These are phyloP conservation scores for Acorus calamus DNA, from an alignment of 106 monocot genomes.

Conservation along the genomic window DNA sequence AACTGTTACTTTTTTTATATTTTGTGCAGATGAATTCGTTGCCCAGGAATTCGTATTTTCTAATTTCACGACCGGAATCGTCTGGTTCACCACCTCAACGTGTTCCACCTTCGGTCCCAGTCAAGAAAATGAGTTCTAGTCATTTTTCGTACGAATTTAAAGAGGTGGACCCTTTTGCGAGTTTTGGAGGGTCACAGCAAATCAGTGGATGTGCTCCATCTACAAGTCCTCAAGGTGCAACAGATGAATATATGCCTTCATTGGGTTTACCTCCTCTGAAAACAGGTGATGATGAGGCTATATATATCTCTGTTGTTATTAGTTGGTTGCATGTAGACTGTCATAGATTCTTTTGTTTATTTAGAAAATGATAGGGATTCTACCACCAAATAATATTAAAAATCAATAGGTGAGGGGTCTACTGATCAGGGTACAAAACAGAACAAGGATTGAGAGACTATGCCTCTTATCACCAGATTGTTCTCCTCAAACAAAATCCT, in stretches of 20 bases:
- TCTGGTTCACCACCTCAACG: conserved; percentile 46
- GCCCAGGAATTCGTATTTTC: conserved; percentile 32
- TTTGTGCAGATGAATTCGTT: conserved; percentile 32
- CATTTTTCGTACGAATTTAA: conserved; percentile 8
- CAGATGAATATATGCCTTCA: conserved; percentile 15
- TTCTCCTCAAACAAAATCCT: no score
- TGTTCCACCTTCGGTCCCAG: conserved; percentile 20
- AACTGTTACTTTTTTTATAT: background rate
- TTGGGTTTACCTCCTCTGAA: conserved; percentile 36
- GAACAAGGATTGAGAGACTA: no score
- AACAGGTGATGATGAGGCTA: conserved; percentile 19
- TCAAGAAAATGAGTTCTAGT: background rate
- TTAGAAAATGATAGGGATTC: no score
- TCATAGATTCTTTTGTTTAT: no score
- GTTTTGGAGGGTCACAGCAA: background rate
- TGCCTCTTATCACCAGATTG: no score
- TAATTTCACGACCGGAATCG: conserved; percentile 35
- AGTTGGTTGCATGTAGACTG: no score
- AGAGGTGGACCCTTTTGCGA: conserved; percentile 8
- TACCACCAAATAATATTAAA: no score
- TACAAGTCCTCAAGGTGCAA: background rate
- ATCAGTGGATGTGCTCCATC: no score
- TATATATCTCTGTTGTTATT: no score
- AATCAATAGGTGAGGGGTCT: no score
- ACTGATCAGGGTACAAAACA: no score